A percentile compares a stretch with the other conserved stretches of the same genome.
Evolutionary conservation across 805 yeast species (phyloP).

Genomic region (Kurtzmaniella cleridarum): DNA sequence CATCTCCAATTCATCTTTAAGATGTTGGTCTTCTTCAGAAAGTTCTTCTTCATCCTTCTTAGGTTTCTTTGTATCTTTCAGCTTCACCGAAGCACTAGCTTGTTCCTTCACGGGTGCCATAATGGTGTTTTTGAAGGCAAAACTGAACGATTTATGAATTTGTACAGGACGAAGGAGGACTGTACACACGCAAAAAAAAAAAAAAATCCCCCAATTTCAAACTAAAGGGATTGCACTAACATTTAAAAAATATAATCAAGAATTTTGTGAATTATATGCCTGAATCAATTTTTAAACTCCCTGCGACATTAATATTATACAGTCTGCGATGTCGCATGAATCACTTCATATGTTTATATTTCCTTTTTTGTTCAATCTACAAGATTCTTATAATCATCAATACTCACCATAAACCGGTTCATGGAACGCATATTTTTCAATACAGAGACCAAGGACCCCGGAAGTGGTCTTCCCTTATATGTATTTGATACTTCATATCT

Average conservation of each 20-base stretch:
- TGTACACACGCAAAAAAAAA: too few species aligned
- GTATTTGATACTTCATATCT: conserved; percentile 79
- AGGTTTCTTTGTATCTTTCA: conserved; percentile 21
- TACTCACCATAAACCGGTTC: too few species aligned
- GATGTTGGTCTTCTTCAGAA: conserved; percentile 86
- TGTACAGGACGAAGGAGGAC: background rate
- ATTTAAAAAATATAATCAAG: too few species aligned
- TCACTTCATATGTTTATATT: too few species aligned
- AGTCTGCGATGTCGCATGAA: too few species aligned
- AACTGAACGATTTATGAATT: background rate
- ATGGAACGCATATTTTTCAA: conserved; percentile 50
- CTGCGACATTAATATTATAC: too few species aligned
- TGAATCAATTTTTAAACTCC: too few species aligned
- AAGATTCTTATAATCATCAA: too few species aligned
- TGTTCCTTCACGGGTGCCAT: conserved; percentile 36
- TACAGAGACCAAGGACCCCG: conserved; percentile 61
- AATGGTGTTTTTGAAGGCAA: background rate
- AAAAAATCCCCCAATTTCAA: too few species aligned
- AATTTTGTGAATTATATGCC: too few species aligned
- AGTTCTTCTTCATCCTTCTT: conserved; percentile 67
- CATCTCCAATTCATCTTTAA: conserved; percentile 81
- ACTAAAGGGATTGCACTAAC: too few species aligned
- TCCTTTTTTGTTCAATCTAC: too few species aligned
- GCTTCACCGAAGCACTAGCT: conserved; percentile 12
- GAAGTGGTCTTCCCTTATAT: conserved; percentile 63